phyloP scores from a whole-genome alignment of 768 basidiomycete species.

The Kwoniella dendrophila region DNA sequence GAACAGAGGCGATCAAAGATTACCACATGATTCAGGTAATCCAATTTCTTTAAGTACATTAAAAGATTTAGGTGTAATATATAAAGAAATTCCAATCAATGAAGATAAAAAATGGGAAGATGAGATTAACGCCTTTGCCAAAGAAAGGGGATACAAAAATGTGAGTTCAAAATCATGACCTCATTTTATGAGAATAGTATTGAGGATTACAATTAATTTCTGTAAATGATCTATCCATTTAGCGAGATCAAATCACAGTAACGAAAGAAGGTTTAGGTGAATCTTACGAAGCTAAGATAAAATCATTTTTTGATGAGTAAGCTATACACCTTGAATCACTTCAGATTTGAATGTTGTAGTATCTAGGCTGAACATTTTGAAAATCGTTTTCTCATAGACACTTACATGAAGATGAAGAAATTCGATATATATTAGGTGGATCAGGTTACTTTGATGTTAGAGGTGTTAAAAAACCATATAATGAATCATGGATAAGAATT shows the following conservation, averaged over 20 bases:
- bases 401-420: slow-evolving; percentile 95
- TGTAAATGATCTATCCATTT: neutral
- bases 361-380: too few relatives aligned
- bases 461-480: slow-evolving; percentile 57
- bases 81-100: slow-evolving; percentile 70
- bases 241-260: slow-evolving; percentile 73
- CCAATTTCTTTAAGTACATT: slow-evolving; percentile 62
- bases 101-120: slow-evolving; percentile 60
- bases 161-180: slow-evolving; percentile 28
- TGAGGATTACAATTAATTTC: neutral
- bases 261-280: slow-evolving; percentile 79
- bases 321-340: too few relatives aligned
- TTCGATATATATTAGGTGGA: slow-evolving; percentile 82
- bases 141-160: slow-evolving; percentile 77
- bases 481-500: slow-evolving; percentile 74
- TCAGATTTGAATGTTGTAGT: too few relatives aligned
- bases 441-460: slow-evolving; percentile 90
- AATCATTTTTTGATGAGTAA: slow-evolving; percentile 80
- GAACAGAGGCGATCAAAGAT: slow-evolving; percentile 78
- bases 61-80: slow-evolving; percentile 65
- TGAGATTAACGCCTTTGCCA: slow-evolving; percentile 64
- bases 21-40: slow-evolving; percentile 70
- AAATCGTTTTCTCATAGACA: too few relatives aligned
- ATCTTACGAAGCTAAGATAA: slow-evolving; percentile 78
- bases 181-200: neutral